Conservation (phyloP, 441 rosid genomes). For the Eutrema salsugineum region DNA sequence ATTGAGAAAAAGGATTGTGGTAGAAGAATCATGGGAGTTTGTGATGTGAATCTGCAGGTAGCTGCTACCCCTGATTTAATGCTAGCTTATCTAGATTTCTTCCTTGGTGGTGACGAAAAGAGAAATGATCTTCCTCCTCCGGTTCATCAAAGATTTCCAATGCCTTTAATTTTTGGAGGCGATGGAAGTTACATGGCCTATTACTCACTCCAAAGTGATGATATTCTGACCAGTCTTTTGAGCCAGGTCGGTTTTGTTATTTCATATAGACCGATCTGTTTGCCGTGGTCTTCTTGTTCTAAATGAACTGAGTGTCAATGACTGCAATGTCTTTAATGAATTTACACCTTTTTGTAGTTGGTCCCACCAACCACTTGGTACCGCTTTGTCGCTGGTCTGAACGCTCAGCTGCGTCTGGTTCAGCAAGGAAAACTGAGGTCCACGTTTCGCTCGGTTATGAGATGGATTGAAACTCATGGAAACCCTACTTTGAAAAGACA, state of each 20-base stretch:
- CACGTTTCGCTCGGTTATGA: slow-evolving; percentile 63
- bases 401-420: slow-evolving; percentile 83
- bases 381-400: slow-evolving; percentile 84
- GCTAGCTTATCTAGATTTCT: slow-evolving; percentile 84
- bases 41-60: slow-evolving; percentile 41
- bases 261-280: background rate
- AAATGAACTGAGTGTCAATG: background rate
- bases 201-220: slow-evolving; percentile 78
- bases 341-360: slow-evolving; percentile 37
- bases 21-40: background rate
- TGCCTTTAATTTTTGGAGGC: slow-evolving; percentile 75
- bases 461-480: slow-evolving; percentile 92
- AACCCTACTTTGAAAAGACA: slow-evolving; percentile 68
- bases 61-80: slow-evolving; percentile 81
- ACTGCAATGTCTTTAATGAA: background rate
- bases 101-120: slow-evolving; percentile 93
- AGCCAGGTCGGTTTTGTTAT: slow-evolving; percentile 57
- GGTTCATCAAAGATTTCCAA: slow-evolving; percentile 70
- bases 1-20: background rate
- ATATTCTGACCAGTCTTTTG: slow-evolving; percentile 69
- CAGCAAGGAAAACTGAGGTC: slow-evolving; percentile 60
- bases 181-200: slow-evolving; percentile 92
- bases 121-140: slow-evolving; percentile 79
- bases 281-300: slow-evolving; percentile 5
- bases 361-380: slow-evolving; percentile 88